A percentile compares a stretch with the other conserved stretches of the same genome.
phyloP scores from a whole-genome alignment of 2,329 filamentous ascomycete genomes.

The Ciborinia camelliae region DNA sequence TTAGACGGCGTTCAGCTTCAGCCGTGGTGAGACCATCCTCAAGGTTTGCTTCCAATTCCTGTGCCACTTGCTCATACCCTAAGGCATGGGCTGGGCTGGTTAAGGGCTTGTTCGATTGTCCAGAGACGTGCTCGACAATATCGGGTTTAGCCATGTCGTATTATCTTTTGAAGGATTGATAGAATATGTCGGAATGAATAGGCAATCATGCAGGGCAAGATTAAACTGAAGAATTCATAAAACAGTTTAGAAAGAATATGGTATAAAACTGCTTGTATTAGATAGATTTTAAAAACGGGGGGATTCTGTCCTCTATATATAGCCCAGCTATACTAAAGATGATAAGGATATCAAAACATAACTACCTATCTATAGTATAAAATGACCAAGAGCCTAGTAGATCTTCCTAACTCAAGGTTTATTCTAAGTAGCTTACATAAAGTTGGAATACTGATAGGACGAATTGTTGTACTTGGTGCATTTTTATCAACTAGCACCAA shows the following conservation, averaged over 20 bases:
- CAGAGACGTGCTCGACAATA: slow-evolving; percentile 39
- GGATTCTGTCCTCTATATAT: neutral
- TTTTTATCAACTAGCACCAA: neutral
- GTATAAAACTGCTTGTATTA: neutral
- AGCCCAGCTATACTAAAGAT: neutral
- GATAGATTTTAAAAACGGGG: neutral
- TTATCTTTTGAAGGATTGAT: slow-evolving; percentile 6
- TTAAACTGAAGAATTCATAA: neutral
- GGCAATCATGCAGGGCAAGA: slow-evolving; percentile 10
- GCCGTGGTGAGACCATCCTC: slow-evolving; percentile 54
- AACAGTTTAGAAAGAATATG: neutral
- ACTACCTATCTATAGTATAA: neutral
- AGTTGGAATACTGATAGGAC: neutral
- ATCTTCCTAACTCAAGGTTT: neutral
- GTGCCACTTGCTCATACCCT: slow-evolving; percentile 48
- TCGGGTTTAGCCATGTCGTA: slow-evolving; percentile 7
- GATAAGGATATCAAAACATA: neutral
- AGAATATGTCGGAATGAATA: slow-evolving; percentile 10
- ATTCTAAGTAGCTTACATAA: neutral
- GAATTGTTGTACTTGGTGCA: neutral
- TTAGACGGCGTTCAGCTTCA: slow-evolving; percentile 54
- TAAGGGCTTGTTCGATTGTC: slow-evolving; percentile 51
- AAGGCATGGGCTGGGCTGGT: slow-evolving; percentile 62
- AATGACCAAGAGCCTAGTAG: slow-evolving; percentile 1
- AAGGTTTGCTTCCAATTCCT: slow-evolving; percentile 53